Evolutionary conservation across 352 stramenopile genomes (phyloP).

Genomic region (Globisporangium takayamanum): DNA sequence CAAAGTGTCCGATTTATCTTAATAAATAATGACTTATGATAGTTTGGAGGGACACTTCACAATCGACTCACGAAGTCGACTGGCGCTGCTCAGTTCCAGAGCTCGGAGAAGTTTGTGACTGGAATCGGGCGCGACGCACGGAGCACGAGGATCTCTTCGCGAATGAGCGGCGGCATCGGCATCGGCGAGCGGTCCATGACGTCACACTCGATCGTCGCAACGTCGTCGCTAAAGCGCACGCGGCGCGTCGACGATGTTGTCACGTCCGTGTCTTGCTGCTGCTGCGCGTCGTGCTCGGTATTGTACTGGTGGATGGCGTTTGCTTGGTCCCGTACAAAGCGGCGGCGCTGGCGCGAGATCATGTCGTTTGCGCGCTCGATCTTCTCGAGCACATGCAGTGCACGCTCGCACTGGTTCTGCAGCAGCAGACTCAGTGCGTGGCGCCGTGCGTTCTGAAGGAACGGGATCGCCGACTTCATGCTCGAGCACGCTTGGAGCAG

Average conservation of each 20-base stretch:
- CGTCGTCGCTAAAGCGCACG: slow-evolving; percentile 59
- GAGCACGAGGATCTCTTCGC: slow-evolving; percentile 75
- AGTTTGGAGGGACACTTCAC: background rate
- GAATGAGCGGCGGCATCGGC: slow-evolving; percentile 56
- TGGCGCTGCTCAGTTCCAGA: slow-evolving; percentile 46
- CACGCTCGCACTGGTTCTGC: slow-evolving; percentile 73
- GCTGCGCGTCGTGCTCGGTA: slow-evolving; percentile 6
- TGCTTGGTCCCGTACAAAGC: slow-evolving; percentile 47
- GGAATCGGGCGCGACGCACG: slow-evolving; percentile 67
- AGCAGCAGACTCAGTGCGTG: slow-evolving; percentile 60
- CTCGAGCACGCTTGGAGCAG: slow-evolving; percentile 46
- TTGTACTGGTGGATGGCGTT: slow-evolving; percentile 37
- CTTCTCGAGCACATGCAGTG: slow-evolving; percentile 69
- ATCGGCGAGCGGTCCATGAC: slow-evolving; percentile 50
- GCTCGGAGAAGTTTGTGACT: slow-evolving; percentile 70
- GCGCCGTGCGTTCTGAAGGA: slow-evolving; percentile 68
- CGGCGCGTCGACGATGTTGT: slow-evolving; percentile 6
- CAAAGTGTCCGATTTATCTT: background rate
- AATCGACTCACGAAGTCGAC: slow-evolving; percentile 2
- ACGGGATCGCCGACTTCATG: slow-evolving; percentile 64
- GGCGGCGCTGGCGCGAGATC: slow-evolving; percentile 58
- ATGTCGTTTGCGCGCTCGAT: slow-evolving; percentile 78
- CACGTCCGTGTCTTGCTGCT: slow-evolving; percentile 7
- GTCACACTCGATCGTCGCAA: slow-evolving; percentile 32
- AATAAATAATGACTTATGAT: slow-evolving; percentile 23